Conservation (phyloP, 495 filamentous ascomycete species). For the Talaromyces proteolyticus region DNA sequence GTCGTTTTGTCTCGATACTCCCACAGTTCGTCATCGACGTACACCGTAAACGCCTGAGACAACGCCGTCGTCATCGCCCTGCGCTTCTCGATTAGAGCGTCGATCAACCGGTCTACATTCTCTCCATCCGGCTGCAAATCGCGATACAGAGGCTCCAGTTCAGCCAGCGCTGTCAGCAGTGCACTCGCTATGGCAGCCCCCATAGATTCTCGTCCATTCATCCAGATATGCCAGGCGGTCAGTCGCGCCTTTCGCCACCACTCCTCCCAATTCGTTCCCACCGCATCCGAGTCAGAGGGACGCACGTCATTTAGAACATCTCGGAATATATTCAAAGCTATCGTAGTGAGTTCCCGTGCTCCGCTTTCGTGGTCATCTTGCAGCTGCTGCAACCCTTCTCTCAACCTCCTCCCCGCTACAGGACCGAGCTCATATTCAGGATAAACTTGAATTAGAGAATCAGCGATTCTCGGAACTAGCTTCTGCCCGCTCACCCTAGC, state of each 20-base stretch:
- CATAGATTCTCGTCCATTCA: conserved; percentile 60
- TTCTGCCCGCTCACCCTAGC: conserved; percentile 1
- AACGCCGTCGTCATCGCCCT: conserved; percentile 18
- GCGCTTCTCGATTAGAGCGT: conserved; percentile 24
- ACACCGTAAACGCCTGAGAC: conserved; percentile 25
- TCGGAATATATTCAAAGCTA: conserved; percentile 40
- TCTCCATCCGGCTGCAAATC: conserved; percentile 14
- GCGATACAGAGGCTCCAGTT: conserved; percentile 19
- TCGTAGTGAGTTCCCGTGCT: conserved; percentile 46
- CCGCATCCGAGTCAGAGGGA: background rate
- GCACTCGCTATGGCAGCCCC: conserved; percentile 50
- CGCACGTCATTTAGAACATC: conserved; percentile 28
- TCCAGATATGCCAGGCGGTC: conserved; percentile 58
- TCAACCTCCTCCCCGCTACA: conserved; percentile 1
- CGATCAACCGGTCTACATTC: conserved; percentile 19
- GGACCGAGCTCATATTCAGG: conserved; percentile 4
- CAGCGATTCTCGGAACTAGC: conserved; percentile 3
- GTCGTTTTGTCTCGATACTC: conserved; percentile 13
- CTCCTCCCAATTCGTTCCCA: conserved; percentile 10
- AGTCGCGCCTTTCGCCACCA: conserved; percentile 53
- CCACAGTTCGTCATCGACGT: conserved; percentile 24
- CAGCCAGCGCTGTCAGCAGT: conserved; percentile 37
- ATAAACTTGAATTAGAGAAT: conserved; percentile 1
- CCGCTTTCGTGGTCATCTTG: conserved; percentile 50
- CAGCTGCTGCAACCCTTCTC: conserved; percentile 36